A percentile compares a stretch with the other conserved stretches of the same genome.
These are phyloP conservation scores for Hylodesmum podocarpum DNA, from an alignment of 306 rosid species.

Conservation along the genomic window DNA sequence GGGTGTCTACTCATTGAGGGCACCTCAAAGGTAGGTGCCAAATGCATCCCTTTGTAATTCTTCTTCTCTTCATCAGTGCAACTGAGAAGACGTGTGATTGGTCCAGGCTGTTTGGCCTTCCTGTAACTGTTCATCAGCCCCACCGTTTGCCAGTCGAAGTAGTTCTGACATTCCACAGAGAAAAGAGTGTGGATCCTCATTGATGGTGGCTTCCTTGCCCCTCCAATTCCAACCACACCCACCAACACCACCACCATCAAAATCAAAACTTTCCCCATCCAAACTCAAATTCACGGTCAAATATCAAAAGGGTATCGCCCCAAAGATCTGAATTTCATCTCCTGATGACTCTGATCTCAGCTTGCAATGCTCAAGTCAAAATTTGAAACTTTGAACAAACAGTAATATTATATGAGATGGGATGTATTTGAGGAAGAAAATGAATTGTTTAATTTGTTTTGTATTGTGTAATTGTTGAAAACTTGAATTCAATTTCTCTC, in stretches of 20 bases:
- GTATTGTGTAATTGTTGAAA: background rate
- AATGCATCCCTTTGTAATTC: slow-evolving; percentile 80
- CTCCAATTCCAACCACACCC: slow-evolving; percentile 41
- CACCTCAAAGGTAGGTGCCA: slow-evolving; percentile 96
- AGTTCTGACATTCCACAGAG: slow-evolving; percentile 97
- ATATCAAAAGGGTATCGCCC: slow-evolving; percentile 48
- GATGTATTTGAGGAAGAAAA: background rate
- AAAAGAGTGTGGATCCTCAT: slow-evolving; percentile 87
- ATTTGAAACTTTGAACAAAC: slow-evolving; percentile 1
- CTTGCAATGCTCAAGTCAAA: slow-evolving; percentile 53
- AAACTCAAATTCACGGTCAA: slow-evolving; percentile 39
- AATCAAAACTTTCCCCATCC: slow-evolving; percentile 51
- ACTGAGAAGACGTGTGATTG: slow-evolving; percentile 87
- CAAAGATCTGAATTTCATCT: slow-evolving; percentile 50
- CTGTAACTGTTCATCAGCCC: slow-evolving; percentile 84
- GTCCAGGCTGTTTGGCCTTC: slow-evolving; percentile 90
- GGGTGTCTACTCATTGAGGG: slow-evolving; percentile 99
- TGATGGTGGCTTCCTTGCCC: slow-evolving; percentile 45
- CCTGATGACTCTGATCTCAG: slow-evolving; percentile 33
- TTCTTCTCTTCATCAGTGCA: slow-evolving; percentile 94
- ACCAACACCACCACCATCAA: slow-evolving; percentile 33
- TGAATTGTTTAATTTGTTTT: background rate
- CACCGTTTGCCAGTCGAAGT: slow-evolving; percentile 99
- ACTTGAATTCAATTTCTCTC: too few relatives aligned
- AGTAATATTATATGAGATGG: background rate